Evolutionary conservation across 371 early-diverging fungal species (phyloP).

Genomic region (Mortierella sp.): DNA sequence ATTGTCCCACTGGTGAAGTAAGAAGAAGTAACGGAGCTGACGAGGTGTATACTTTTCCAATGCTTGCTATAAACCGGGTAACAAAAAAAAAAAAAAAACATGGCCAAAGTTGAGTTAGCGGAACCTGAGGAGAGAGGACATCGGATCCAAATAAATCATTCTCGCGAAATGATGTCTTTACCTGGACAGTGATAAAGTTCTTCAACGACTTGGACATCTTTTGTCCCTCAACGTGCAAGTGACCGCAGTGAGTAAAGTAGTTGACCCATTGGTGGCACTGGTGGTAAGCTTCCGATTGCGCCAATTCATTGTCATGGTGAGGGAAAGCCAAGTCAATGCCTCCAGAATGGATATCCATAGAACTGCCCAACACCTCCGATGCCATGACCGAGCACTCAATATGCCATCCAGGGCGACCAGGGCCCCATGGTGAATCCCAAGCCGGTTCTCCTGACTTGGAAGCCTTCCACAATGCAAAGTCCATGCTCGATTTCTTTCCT

Average conservation of each 20-base stretch:
- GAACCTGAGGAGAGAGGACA: no score
- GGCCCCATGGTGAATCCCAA: conserved; percentile 97
- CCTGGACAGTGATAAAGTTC: conserved; percentile 97
- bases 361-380: conserved; percentile 88
- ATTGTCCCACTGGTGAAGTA: conserved; percentile 93
- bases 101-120: no score
- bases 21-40: conserved; percentile 95
- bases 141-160: no score
- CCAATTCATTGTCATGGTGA: conserved; percentile 99
- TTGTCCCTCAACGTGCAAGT: conserved; percentile 97
- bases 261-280: conserved; percentile 96
- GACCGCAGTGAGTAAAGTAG: conserved; percentile 99
- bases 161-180: conserved; percentile 10
- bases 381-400: conserved; percentile 99
- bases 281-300: conserved; percentile 97
- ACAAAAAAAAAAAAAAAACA: not conserved
- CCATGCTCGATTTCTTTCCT: conserved; percentile 83
- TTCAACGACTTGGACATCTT: conserved; percentile 99
- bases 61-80: conserved; percentile 70
- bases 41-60: conserved; percentile 85
- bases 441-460: conserved; percentile 97
- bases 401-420: conserved; percentile 99
- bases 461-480: conserved; percentile 99
- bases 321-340: conserved; percentile 99
- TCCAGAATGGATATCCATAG: conserved; percentile 99